Evolutionary conservation across 768 basidiomycete genomes (phyloP).

Genomic region (Sarcodon sp.): DNA sequence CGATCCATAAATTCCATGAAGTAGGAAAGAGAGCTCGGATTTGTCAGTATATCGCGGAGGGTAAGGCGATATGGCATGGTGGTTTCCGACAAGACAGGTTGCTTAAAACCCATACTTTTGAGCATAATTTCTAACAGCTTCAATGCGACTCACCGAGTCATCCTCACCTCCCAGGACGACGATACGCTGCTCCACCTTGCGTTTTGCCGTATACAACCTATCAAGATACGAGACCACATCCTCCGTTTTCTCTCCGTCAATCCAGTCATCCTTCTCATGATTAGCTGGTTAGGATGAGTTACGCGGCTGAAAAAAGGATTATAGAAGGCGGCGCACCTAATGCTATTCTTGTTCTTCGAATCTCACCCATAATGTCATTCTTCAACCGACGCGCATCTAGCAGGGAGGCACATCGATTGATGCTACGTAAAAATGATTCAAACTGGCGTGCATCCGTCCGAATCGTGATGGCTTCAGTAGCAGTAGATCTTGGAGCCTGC

Average conservation of each 20-base stretch:
- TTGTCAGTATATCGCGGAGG: conserved; percentile 71
- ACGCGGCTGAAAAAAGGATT: neutral
- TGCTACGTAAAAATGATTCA: conserved; percentile 82
- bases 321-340: conserved; percentile 32
- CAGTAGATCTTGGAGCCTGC: conserved; percentile 24
- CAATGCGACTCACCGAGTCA: conserved; percentile 33
- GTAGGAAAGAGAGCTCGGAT: conserved; percentile 85
- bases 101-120: conserved; percentile 8
- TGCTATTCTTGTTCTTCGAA: conserved; percentile 62
- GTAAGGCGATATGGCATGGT: conserved; percentile 35
- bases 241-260: conserved; percentile 75
- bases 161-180: conserved; percentile 62
- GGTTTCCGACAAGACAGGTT: conserved; percentile 10
- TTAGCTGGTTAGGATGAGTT: conserved; percentile 36
- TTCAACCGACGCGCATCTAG: conserved; percentile 83
- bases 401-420: conserved; percentile 68
- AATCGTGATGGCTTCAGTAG: conserved; percentile 67
- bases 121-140: neutral
- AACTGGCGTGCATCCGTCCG: conserved; percentile 76
- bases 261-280: conserved; percentile 83
- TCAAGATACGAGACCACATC: conserved; percentile 81
- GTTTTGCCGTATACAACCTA: conserved; percentile 79
- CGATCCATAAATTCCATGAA: conserved; percentile 99
- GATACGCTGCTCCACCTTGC: conserved; percentile 80
- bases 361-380: conserved; percentile 89